Base-by-base conservation (phyloP, 2,329 filamentous ascomycete species). In the Cytospora chrysosperma region DNA sequence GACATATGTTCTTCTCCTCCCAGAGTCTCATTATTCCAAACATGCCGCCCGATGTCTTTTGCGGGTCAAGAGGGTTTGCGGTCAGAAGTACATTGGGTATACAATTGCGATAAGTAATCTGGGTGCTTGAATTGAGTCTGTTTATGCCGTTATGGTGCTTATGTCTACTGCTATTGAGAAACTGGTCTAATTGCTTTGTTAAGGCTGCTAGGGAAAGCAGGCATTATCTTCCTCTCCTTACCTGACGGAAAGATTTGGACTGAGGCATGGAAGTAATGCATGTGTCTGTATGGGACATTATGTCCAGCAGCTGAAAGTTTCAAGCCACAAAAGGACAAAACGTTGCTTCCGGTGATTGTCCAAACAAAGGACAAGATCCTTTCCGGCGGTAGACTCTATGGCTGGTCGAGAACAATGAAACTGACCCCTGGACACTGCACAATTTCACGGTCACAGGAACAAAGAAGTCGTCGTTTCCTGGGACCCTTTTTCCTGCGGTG, bases 391-490 rank as follows among this genome's bases (percentile, higher is more conserved):
- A 47, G 52, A 24, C 32, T 34, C 13, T 30, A 9, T 50, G 34
- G 59, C 58, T 26, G n/a, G 9, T 50, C 28, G 56, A 34, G 56
- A 52, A 63, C 53, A 60, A 63, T 63, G 60, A 59, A 63, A 59
- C 7, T 40, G 47, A 4, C 27, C 47, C 34, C 26, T 34, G 32
- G 19, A 52, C 26, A 47, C 27, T n/a, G n/a, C 40, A 34, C 47
- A 43, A 26, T 28, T 40, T 12, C 43, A 28, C 19, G 12, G 27
- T 13, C 8, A 47, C 19, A 4, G 13, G n/a, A 34, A 63, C 56
- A 63, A 65, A 59, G 28, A 9, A 40, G 37, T 47, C 28, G 43
- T 15, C 30, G n/a, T 43, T 17, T 27, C 15, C n/a, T n/a, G n/a
- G n/a, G 37, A 47, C 27, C 26, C 13, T 10, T 32, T 49, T n/a